Evolutionary conservation across 1,284 basidiomycete genomes (phyloP).

Genomic region (Singerocomus inundabilis): DNA sequence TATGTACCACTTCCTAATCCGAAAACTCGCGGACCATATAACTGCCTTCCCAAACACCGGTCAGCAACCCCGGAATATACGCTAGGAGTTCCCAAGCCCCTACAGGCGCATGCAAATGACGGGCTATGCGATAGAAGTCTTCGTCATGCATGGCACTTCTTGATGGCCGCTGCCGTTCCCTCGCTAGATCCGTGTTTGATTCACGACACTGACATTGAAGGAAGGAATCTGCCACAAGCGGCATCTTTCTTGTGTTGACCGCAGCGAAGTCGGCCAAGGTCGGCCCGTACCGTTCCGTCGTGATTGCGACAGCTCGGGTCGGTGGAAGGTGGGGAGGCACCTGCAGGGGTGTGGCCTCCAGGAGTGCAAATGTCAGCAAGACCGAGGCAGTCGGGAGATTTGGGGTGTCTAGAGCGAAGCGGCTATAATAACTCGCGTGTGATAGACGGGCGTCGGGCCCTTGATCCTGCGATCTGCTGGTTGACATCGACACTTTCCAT

Average conservation of each 20-base stretch:
- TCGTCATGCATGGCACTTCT: conserved; percentile 40
- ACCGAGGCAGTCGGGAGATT: conserved; percentile 44
- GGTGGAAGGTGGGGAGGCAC: conserved; percentile 50
- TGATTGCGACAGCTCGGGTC: conserved; percentile 42
- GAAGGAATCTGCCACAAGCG: conserved; percentile 45
- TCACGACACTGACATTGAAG: conserved; percentile 28
- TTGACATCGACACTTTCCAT: conserved; percentile 19
- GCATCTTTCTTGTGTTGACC: conserved; percentile 35
- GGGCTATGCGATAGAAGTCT: conserved; percentile 40
- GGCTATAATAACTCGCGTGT: conserved; percentile 22
- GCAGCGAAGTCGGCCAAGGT: conserved; percentile 49
- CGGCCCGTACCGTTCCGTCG: conserved; percentile 44
- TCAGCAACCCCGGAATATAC: conserved; percentile 44
- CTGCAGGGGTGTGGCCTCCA: conserved; percentile 42
- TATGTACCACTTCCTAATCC: conserved; percentile 12
- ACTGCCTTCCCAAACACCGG: conserved; percentile 57
- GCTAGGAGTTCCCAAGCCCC: conserved; percentile 30
- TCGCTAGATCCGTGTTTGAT: conserved; percentile 33
- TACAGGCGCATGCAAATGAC: conserved; percentile 15
- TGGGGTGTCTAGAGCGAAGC: conserved; percentile 32
- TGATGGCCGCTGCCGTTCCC: conserved; percentile 35
- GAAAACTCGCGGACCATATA: conserved; percentile 45
- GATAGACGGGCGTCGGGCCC: conserved; percentile 13
- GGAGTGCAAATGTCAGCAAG: conserved; percentile 49
- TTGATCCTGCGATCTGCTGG: conserved; percentile 25